Evolutionary conservation across 2,329 filamentous ascomycete species (phyloP), one percentile per base, ranked within the genome.

Genomic region (Aspergillus awamori): DNA sequence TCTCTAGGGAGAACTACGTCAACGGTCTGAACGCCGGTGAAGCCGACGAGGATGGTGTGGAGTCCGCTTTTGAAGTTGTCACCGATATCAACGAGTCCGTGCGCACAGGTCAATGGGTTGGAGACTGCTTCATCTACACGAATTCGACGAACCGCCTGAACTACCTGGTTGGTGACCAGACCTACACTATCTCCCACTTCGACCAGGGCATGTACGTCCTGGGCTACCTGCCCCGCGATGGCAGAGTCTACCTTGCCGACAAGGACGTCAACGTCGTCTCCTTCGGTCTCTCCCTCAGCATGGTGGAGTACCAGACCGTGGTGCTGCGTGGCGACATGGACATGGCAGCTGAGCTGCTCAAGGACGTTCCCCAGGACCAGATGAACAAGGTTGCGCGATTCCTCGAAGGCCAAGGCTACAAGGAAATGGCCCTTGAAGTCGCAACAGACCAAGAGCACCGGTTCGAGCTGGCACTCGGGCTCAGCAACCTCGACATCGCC

Each of bases 41-140:
- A 69, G 88, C 92, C 7, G 94, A 98, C 60, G 87, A 89, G 68
- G 94, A 97, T 76, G 95, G 95, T 59, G 94, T 97, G 5, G 95
- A 99, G 81, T 86, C 93, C 24, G 95, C 95, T 5, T 97, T 99
- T 69, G 95, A 98, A 74, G 91, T 98, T 28, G 91, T 98, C 58
- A 97, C 93, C 24, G 95, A 98, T 75, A 93, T 97, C 73, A 94
- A 90, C 74, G 95, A 98, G 80, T 91, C 86, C 65, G 93, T 98
- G 55, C 90, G 92, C 66, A 97, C 94, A 20, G 95, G 94, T 69
- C 91, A 96, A 81, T 99, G 95, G 95, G 91, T 99, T 60, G 95
- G 95, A 64, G 95, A 99, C 81, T 97, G 94, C 82, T 97, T 99
- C 84, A 93, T 98, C 76, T 99, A 98, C 84, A 97, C 95, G 58